Conservation (phyloP, 2,329 filamentous ascomycete species). For the Zelopaecilomyces penicillatus region DNA sequence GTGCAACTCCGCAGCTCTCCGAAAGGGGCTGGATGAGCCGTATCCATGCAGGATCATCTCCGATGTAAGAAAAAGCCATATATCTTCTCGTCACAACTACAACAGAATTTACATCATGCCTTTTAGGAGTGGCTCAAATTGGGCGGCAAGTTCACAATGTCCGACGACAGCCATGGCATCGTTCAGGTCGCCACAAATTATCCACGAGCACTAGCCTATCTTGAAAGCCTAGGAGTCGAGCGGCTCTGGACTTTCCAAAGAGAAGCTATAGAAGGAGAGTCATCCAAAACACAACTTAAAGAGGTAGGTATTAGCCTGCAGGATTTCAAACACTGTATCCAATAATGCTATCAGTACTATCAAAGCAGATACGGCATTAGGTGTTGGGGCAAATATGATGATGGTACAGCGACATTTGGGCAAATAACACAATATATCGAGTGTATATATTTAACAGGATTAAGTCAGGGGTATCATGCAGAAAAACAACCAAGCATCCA, state of each 20-base stretch:
- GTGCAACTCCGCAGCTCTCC: constrained; percentile 76
- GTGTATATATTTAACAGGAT: no score
- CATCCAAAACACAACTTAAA: constrained; percentile 26
- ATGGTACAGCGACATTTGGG: no score
- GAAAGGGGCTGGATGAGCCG: constrained; percentile 85
- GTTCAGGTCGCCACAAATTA: constrained; percentile 87
- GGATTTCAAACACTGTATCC: constrained; percentile 25
- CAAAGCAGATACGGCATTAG: background rate
- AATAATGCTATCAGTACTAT: background rate
- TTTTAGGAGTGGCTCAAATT: constrained; percentile 59
- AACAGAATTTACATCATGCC: constrained; percentile 3
- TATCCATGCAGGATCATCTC: constrained; percentile 78
- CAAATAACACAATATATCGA: no score
- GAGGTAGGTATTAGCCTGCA: constrained; percentile 36
- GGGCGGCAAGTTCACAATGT: constrained; percentile 79
- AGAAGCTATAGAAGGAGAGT: constrained; percentile 20
- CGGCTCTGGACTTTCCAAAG: constrained; percentile 49
- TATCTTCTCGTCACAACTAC: background rate
- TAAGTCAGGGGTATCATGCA: no score
- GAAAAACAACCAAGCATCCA: no score
- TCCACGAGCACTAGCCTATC: constrained; percentile 57
- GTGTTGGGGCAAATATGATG: no score
- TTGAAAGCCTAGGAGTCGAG: constrained; percentile 56
- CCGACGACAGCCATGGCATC: constrained; percentile 88
- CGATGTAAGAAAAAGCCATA: constrained; percentile 42